Evolutionary conservation across 2,329 filamentous ascomycete genomes (phyloP), one percentile per base, ranked within the genome.

Genomic region (Pseudocercospora fijiensis): DNA sequence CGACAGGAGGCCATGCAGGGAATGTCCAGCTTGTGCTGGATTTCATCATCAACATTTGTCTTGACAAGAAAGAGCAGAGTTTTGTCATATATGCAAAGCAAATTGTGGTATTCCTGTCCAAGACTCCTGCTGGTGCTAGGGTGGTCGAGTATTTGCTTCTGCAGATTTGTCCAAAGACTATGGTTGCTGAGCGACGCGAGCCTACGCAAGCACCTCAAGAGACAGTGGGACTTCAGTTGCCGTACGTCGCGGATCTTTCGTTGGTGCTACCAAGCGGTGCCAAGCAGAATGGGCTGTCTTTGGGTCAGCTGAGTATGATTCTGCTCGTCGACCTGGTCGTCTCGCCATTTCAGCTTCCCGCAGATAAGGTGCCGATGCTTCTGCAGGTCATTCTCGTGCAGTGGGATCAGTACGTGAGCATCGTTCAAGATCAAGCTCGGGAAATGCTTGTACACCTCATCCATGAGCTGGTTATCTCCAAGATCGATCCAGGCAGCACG

Each of bases 361-460:
- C 87, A 18, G 91, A 96, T 53, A 90, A 90, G 70, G 85, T 98
- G 2, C 92, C 94, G 0, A 85, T 96, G 26, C 81, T 99, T 20
- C 81, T 99, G 13, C 95, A 99, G 76, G 91, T 96, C 8, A 89
- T 97, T 4, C 88, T 94, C 11, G 92, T 98, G 3, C 84, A 98
- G 1, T 99, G 95, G 95, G 96, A 99, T 75, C 94, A 98, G 73
- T 97, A 99, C 73, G 96, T 91, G 1, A 88, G 91, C 2, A 85
- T 97, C 10, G 95, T 99, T 1, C 94, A 98, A 76, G 95, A 98
- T 70, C 94, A 99, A 76, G 93, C 96, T 28, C 88, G 93, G 56
- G 95, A 99, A 77, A 96, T 99, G 93, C 85, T 99, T 16, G 93
- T 99, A 1, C 95, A 99, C 79, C 84, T 99, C 18, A 96, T 99